Conservation (phyloP, 2,329 filamentous ascomycete genomes). For the Hypoxylon sp. region DNA sequence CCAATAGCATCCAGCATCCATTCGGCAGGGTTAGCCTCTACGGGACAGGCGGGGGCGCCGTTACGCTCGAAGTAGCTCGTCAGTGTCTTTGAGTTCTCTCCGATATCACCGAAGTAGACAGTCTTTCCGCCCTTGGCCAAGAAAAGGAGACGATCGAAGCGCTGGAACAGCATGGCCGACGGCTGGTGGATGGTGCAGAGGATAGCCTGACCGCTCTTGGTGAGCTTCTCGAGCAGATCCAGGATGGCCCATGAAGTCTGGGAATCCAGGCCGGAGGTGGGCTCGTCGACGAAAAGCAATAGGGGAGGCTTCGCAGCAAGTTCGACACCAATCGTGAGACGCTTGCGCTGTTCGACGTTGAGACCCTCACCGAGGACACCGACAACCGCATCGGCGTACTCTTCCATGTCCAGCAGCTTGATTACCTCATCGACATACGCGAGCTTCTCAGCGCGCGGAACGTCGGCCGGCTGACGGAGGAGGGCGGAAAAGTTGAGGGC, state of each 20-base stretch:
- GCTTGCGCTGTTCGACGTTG: conserved; percentile 77
- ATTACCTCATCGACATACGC: conserved; percentile 93
- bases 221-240: conserved; percentile 87
- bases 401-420: conserved; percentile 87
- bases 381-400: conserved; percentile 90
- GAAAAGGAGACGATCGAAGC: conserved; percentile 85
- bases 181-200: conserved; percentile 98
- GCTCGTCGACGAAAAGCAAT: conserved; percentile 92
- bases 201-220: conserved; percentile 89
- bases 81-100: conserved; percentile 74
- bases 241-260: conserved; percentile 95
- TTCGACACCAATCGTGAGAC: conserved; percentile 95
- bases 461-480: conserved; percentile 82
- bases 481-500: conserved; percentile 87
- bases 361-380: conserved; percentile 90
- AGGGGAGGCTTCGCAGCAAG: conserved; percentile 91
- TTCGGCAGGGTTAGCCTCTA: conserved; percentile 82
- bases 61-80: conserved; percentile 82
- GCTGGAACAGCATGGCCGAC: conserved; percentile 94
- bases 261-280: conserved; percentile 91
- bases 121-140: conserved; percentile 80
- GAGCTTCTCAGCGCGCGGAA: conserved; percentile 81
- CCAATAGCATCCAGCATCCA: conserved; percentile 77
- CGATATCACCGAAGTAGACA: conserved; percentile 85
- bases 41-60: conserved; percentile 72